These are phyloP conservation scores for Phlyctochytrium arcticum DNA, from an alignment of 192 early-diverging fungal species.

Conservation along the genomic window DNA sequence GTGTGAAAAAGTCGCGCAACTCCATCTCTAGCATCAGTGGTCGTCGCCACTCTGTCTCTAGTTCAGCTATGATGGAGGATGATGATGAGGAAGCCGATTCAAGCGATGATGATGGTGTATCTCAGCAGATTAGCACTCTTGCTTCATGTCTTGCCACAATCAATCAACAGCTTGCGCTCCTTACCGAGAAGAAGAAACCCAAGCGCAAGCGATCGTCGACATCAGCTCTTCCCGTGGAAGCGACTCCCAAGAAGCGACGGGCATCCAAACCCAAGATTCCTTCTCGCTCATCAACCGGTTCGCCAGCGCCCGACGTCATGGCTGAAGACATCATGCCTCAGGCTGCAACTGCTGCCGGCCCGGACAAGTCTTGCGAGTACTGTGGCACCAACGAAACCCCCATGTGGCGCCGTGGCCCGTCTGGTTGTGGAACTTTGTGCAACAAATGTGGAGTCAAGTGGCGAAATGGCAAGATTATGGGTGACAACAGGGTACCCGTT, in stretches of 20 bases:
- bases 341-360: neutral
- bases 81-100: neutral
- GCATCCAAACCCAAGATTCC: neutral
- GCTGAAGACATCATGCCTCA: neutral
- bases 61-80: neutral
- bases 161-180: slow-evolving; percentile 17
- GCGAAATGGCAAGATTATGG: slow-evolving; percentile 29
- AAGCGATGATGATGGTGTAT: slow-evolving; percentile 13
- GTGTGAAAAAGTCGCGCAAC: neutral
- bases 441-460: slow-evolving; percentile 47
- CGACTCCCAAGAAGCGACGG: slow-evolving; percentile 3
- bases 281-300: neutral
- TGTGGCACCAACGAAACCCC: slow-evolving; percentile 33
- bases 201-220: slow-evolving; percentile 16
- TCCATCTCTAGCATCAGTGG: neutral
- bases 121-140: slow-evolving; percentile 18
- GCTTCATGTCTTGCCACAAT: slow-evolving; percentile 14
- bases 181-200: slow-evolving; percentile 17
- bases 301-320: neutral
- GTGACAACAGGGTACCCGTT: slow-evolving; percentile 10
- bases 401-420: slow-evolving; percentile 44
- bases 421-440: slow-evolving; percentile 36
- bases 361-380: slow-evolving; percentile 25
- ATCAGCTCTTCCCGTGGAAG: neutral
- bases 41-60: slow-evolving; percentile 1